Conservation (phyloP, 2,329 filamentous ascomycete species). For the Colletotrichum sp. region DNA sequence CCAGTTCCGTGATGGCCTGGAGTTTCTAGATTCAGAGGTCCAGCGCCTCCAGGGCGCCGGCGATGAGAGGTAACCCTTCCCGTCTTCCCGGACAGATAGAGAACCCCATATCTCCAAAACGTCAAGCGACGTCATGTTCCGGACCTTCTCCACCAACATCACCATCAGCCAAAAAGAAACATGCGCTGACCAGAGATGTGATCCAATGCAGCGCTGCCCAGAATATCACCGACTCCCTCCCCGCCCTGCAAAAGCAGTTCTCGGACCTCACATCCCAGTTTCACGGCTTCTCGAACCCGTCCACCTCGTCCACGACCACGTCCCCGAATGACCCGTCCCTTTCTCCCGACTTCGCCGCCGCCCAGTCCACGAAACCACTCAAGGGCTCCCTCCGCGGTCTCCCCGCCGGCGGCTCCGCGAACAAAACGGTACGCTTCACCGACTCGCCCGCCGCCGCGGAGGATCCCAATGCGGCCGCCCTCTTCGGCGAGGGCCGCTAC, state of each 20-base stretch:
- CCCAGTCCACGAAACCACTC: slow-evolving; percentile 45
- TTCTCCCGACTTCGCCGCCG: slow-evolving; percentile 67
- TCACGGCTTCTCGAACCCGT: slow-evolving; percentile 64
- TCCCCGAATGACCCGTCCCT: slow-evolving; percentile 70
- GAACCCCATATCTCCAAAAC: background rate
- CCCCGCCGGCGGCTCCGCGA: slow-evolving; percentile 34
- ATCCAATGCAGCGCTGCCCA: slow-evolving; percentile 44
- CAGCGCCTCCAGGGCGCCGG: slow-evolving; percentile 66
- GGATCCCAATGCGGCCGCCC: slow-evolving; percentile 47
- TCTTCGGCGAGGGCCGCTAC: slow-evolving; percentile 60
- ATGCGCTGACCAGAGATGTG: background rate
- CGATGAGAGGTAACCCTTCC: slow-evolving; percentile 61
- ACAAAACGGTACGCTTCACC: slow-evolving; percentile 87
- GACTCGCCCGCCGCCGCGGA: slow-evolving; percentile 59
- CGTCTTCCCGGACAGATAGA: background rate
- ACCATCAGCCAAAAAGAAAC: too few relatives aligned
- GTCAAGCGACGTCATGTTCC: background rate
- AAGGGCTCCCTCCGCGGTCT: slow-evolving; percentile 33
- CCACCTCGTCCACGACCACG: slow-evolving; percentile 55
- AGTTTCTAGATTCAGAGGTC: slow-evolving; percentile 68
- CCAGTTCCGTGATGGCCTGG: slow-evolving; percentile 81
- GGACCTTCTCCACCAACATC: background rate
- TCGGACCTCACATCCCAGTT: slow-evolving; percentile 82
- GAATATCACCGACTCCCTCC: slow-evolving; percentile 66
- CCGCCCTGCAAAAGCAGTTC: slow-evolving; percentile 74